These are phyloP conservation scores for Amorphotheca resinae DNA, from an alignment of 495 filamentous ascomycete genomes.

Conservation along the genomic window DNA sequence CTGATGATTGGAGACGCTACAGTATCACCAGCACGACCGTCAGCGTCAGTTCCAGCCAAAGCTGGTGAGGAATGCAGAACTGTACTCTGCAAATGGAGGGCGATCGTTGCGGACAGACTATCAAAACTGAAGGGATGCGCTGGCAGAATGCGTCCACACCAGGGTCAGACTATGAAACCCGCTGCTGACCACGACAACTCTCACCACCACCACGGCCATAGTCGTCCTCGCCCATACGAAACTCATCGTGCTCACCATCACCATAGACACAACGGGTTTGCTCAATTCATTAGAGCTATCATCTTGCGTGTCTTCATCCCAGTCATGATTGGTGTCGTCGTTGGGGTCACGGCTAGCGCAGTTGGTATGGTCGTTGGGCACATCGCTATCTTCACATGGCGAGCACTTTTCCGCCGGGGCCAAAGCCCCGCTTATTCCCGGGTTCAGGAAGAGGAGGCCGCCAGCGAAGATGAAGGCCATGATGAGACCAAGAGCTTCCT, in stretches of 20 bases:
- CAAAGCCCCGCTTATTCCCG: conserved; percentile 1
- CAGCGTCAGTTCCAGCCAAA: conserved; percentile 1
- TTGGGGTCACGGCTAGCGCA: conserved; percentile 38
- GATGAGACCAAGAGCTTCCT: conserved; percentile 15
- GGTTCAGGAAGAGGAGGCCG: conserved; percentile 10
- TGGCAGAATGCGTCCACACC: conserved; percentile 12
- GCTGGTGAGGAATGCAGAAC: conserved; percentile 29
- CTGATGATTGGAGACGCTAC: conserved; percentile 30
- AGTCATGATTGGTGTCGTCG: conserved; percentile 37
- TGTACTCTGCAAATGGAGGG: conserved; percentile 33
- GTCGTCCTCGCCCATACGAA: conserved; percentile 3
- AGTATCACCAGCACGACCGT: conserved; percentile 13
- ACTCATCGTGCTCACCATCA: conserved; percentile 13
- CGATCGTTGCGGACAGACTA: conserved; percentile 28
- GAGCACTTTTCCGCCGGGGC: conserved; percentile 23
- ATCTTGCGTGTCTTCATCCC: conserved; percentile 38
- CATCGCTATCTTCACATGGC: conserved; percentile 33
- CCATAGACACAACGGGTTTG: conserved; percentile 25
- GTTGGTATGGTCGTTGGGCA: conserved; percentile 40
- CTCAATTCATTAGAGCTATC: conserved; percentile 32
- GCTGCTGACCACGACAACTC: conserved; percentile 3
- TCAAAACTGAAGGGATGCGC: conserved; percentile 22
- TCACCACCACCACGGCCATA: conserved; percentile 6
- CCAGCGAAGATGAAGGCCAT: not conserved
- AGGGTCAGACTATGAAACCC: not conserved